A percentile compares a stretch with the other conserved stretches of the same genome.
Conservation (phyloP, 2,329 filamentous ascomycete genomes). For the Epichloe typhina region DNA sequence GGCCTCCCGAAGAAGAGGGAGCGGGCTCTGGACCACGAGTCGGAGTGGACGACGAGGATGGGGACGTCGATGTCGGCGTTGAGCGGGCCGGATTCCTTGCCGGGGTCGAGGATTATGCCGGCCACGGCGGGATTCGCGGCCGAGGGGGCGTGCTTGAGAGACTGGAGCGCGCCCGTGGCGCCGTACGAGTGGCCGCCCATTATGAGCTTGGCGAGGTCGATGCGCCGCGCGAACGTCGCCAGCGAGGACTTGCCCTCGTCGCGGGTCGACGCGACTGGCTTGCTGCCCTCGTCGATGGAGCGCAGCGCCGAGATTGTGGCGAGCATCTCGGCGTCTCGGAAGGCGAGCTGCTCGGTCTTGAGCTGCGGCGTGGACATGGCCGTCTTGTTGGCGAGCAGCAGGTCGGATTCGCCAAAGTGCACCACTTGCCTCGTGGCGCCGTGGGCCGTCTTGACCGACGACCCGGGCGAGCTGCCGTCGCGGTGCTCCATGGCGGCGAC, state of each 20-base stretch:
- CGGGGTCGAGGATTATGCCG: conserved; percentile 51
- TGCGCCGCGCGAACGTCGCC: conserved; percentile 34
- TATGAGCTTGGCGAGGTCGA: conserved; percentile 40
- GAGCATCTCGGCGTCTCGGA: conserved; percentile 37
- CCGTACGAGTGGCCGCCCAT: conserved; percentile 54
- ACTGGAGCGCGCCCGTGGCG: conserved; percentile 48
- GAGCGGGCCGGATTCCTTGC: conserved; percentile 48
- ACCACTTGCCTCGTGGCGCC: conserved; percentile 19
- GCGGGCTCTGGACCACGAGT: conserved; percentile 46
- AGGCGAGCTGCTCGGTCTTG: conserved; percentile 33
- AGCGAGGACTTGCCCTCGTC: conserved; percentile 32
- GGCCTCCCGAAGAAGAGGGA: conserved; percentile 48
- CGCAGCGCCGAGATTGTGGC: conserved; percentile 28
- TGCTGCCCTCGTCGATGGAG: conserved; percentile 22
- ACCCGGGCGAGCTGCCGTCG: conserved; percentile 36
- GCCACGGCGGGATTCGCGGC: conserved; percentile 32
- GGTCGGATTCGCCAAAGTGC: conserved; percentile 23
- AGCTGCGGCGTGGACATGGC: conserved; percentile 24
- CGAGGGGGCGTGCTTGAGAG: conserved; percentile 32
- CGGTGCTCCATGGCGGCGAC: conserved; percentile 39
- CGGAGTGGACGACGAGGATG: conserved; percentile 47
- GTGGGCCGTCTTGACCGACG: conserved; percentile 20
- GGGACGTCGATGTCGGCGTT: conserved; percentile 47
- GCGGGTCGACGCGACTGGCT: conserved; percentile 30
- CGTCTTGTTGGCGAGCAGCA: conserved; percentile 13